Percentiles rank a stretch among this genome's conserved stretches.
These are phyloP conservation scores for Apiospora koreana DNA, from an alignment of 2,329 filamentous ascomycete genomes.

Conservation along the genomic window DNA sequence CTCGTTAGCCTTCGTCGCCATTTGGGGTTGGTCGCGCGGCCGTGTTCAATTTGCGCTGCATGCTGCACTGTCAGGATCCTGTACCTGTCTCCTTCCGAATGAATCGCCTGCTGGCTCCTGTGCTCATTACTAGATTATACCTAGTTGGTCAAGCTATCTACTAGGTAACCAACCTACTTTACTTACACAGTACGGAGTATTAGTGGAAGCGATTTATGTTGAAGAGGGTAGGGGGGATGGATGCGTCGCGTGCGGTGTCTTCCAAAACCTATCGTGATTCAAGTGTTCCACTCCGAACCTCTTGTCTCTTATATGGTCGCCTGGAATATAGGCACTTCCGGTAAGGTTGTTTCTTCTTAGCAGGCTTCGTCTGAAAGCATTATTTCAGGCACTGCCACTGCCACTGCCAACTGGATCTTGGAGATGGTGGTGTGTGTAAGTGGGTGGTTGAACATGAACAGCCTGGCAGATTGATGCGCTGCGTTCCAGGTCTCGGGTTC, in stretches of 20 bases:
- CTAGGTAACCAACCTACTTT: too few relatives aligned
- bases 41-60: neutral
- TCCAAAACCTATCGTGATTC: neutral
- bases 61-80: neutral
- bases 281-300: neutral
- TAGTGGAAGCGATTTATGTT: neutral
- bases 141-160: too few relatives aligned
- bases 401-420: neutral
- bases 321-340: neutral
- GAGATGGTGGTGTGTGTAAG: neutral
- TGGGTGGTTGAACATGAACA: too few relatives aligned
- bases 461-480: slow-evolving; percentile 1
- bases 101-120: neutral
- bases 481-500: neutral
- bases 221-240: neutral
- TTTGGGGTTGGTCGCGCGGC: neutral
- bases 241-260: neutral
- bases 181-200: neutral
- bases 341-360: neutral
- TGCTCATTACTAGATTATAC: too few relatives aligned
- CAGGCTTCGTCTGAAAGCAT: neutral
- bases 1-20: neutral
- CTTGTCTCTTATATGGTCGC: neutral
- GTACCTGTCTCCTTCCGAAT: neutral
- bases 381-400: neutral